A percentile compares a stretch with the other conserved stretches of the same genome.
phyloP scores from a whole-genome alignment of 331 rosid species.

The Phaseolus coccineus region DNA sequence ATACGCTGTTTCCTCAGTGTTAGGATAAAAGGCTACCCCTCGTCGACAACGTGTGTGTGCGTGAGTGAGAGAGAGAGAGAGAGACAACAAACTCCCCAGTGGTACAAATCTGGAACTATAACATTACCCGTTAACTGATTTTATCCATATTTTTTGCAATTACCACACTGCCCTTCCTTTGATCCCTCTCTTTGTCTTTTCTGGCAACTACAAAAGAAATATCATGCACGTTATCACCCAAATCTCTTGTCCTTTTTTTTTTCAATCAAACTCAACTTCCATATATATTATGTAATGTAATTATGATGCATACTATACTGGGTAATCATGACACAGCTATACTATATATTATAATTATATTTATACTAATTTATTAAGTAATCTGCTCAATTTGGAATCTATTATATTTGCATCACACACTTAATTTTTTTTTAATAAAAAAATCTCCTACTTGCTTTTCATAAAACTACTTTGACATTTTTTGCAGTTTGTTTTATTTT shows the following conservation, averaged over 20 bases:
- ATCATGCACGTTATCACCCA: not conserved
- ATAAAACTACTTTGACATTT: not conserved
- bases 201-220: not conserved
- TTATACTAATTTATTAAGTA: not conserved
- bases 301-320: not conserved
- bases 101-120: not conserved
- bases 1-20: not conserved
- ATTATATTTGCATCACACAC: not conserved
- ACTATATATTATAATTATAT: not conserved
- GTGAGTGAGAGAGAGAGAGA: too few species aligned
- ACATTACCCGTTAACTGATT: not conserved
- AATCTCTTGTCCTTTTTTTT: not conserved
- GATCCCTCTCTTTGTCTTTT: not conserved
- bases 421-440: not conserved
- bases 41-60: not conserved
- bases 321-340: not conserved
- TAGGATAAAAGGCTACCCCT: not conserved
- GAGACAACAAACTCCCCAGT: too few species aligned
- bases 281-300: not conserved
- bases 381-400: not conserved
- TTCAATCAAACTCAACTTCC: not conserved
- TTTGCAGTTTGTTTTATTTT: not conserved
- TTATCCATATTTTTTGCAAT: not conserved
- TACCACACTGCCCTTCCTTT: not conserved
- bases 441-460: not conserved